These are phyloP conservation scores for Akanthomyces muscarius DNA, from an alignment of 2,329 filamentous ascomycete genomes.

Conservation along the genomic window DNA sequence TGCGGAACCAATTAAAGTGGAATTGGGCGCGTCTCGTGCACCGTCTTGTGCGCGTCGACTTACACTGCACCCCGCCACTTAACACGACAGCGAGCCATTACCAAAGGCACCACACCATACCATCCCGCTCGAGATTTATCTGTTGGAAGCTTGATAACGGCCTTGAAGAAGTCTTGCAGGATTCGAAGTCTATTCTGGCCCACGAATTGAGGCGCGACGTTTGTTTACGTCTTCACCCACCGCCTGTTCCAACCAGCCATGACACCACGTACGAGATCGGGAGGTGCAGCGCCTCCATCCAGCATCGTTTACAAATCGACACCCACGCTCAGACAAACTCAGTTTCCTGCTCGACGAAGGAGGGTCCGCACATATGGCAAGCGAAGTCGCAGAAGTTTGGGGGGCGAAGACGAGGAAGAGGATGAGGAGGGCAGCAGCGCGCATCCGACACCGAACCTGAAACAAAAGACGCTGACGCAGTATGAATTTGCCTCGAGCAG, in stretches of 20 bases:
- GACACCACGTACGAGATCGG: constrained; percentile 37
- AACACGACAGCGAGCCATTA: not conserved
- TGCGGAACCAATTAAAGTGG: constrained; percentile 9
- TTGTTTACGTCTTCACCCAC: not conserved
- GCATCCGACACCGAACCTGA: constrained; percentile 21
- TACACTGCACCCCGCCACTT: constrained; percentile 1
- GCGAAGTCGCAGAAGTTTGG: not conserved
- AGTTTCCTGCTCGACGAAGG: constrained; percentile 35
- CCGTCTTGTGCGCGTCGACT: constrained; percentile 7
- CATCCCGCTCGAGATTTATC: not conserved
- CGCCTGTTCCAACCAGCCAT: constrained; percentile 22
- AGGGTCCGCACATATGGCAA: constrained; percentile 34
- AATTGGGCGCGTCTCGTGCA: constrained; percentile 10
- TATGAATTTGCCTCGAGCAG: constrained; percentile 37
- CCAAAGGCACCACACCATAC: not conserved
- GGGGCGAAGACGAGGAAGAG: constrained; percentile 33
- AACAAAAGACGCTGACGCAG: constrained; percentile 42
- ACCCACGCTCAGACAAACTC: constrained; percentile 35
- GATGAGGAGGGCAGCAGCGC: constrained; percentile 30
- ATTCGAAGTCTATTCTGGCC: not conserved
- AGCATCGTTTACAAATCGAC: constrained; percentile 37
- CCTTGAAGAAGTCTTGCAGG: too few species aligned
- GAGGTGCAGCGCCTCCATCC: constrained; percentile 31
- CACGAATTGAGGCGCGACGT: not conserved
- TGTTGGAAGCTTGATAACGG: not conserved